Conservation (phyloP, 108 stramenopile genomes). For the Fragilariopsis cylindrus region DNA sequence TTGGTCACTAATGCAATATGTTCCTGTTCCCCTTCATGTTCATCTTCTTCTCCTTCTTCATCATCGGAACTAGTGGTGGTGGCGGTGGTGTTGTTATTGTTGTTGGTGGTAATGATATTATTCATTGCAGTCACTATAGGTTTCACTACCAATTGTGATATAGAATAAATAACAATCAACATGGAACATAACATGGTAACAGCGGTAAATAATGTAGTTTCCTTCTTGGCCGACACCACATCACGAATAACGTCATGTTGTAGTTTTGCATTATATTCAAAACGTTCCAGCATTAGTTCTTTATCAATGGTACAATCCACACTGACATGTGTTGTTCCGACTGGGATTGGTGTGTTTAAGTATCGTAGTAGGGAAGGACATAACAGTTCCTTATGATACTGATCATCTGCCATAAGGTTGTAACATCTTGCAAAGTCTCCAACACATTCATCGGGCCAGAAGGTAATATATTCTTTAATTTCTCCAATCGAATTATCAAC, state of each 20-base stretch:
- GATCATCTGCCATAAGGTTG: constrained; percentile 11
- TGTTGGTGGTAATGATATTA: neutral
- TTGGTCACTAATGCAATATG: neutral
- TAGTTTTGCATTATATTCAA: neutral
- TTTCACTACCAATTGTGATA: constrained; percentile 25
- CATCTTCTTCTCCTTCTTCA: neutral
- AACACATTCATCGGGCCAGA: constrained; percentile 37
- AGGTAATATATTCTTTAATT: constrained; percentile 26
- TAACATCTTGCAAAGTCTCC: constrained; percentile 38
- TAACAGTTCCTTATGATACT: constrained; percentile 13
- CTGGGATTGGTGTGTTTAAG: constrained; percentile 11
- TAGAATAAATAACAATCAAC: constrained; percentile 15
- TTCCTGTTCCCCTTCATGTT: neutral
- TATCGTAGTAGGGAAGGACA: neutral
- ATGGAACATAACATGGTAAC: constrained; percentile 12
- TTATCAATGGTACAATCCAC: constrained; percentile 34
- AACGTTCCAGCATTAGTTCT: constrained; percentile 13
- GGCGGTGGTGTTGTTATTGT: neutral
- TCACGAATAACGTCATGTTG: constrained; percentile 7
- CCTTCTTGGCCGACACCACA: neutral
- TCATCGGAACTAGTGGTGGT: neutral
- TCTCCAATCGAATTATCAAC: constrained; percentile 21
- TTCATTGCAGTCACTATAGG: constrained; percentile 11
- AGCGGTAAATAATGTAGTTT: constrained; percentile 18
- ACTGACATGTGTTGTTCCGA: constrained; percentile 33